Conservation (phyloP, 2,329 filamentous ascomycete species). For the Aspergillus sergii region DNA sequence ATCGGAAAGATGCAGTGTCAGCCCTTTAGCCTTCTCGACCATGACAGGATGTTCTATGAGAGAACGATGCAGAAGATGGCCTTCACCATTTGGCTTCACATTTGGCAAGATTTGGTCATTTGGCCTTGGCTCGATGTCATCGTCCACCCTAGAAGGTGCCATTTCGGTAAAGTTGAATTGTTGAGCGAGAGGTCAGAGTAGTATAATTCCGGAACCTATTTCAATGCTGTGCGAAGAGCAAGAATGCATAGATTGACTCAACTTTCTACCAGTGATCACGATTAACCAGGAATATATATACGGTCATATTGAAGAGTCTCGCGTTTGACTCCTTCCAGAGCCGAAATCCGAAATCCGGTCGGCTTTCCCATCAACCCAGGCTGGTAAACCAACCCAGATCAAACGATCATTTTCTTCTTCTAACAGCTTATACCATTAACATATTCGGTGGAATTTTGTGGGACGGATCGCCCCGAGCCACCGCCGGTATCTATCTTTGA, state of each 20-base stretch:
- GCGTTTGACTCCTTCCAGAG: background rate
- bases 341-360: background rate
- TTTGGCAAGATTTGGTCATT: background rate
- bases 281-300: background rate
- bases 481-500: background rate
- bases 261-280: too few relatives aligned
- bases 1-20: background rate
- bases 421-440: background rate
- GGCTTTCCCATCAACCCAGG: background rate
- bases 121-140: background rate
- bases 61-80: constrained; percentile 6
- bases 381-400: background rate
- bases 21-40: background rate
- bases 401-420: background rate
- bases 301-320: too few relatives aligned
- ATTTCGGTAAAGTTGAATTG: background rate
- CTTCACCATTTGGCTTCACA: background rate
- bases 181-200: background rate
- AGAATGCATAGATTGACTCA: background rate
- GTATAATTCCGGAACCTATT: background rate
- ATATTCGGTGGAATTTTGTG: background rate
- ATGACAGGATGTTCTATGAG: background rate
- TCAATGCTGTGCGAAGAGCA: background rate
- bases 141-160: background rate
- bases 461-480: background rate